A percentile compares a stretch with the other conserved stretches of the same genome.
Conservation (phyloP, 352 stramenopile genomes). For the Paralagenidium karlingii region DNA sequence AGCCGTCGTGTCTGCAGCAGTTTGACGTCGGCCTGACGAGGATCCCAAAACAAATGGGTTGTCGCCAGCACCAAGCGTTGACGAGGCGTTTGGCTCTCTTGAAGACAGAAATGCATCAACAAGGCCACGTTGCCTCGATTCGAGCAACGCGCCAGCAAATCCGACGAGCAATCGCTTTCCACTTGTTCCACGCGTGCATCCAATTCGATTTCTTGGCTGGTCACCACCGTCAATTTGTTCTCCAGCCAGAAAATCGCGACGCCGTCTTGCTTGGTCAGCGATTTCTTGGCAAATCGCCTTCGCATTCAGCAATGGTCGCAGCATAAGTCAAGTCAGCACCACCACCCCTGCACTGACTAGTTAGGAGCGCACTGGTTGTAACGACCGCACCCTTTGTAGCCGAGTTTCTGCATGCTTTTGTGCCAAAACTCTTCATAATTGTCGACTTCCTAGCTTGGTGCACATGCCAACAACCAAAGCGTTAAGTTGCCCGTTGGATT, state of each 20-base stretch:
- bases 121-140: slow-evolving; percentile 44
- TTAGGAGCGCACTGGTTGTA: too few species aligned
- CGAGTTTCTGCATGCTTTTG: slow-evolving; percentile 30
- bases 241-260: slow-evolving; percentile 62
- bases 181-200: slow-evolving; percentile 40
- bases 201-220: slow-evolving; percentile 24
- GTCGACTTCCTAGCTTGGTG: slow-evolving; percentile 65
- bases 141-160: slow-evolving; percentile 32
- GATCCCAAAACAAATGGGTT: slow-evolving; percentile 81
- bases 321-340: too few species aligned
- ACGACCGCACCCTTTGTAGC: slow-evolving; percentile 40
- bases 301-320: too few species aligned
- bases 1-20: slow-evolving; percentile 54
- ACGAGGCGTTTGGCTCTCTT: not conserved
- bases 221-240: slow-evolving; percentile 27
- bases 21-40: slow-evolving; percentile 72
- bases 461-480: too few species aligned
- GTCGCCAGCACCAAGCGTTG: slow-evolving; percentile 58
- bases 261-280: slow-evolving; percentile 39
- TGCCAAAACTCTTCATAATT: slow-evolving; percentile 65
- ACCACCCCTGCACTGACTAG: not conserved
- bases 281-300: slow-evolving; percentile 67
- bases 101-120: slow-evolving; percentile 34
- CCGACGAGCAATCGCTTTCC: slow-evolving; percentile 38
- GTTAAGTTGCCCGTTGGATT: too few species aligned